A percentile compares a stretch with the other conserved stretches of the same genome.
These are phyloP conservation scores for Vitis rupestris DNA, from an alignment of 164 flowering plant genomes.

Conservation along the genomic window DNA sequence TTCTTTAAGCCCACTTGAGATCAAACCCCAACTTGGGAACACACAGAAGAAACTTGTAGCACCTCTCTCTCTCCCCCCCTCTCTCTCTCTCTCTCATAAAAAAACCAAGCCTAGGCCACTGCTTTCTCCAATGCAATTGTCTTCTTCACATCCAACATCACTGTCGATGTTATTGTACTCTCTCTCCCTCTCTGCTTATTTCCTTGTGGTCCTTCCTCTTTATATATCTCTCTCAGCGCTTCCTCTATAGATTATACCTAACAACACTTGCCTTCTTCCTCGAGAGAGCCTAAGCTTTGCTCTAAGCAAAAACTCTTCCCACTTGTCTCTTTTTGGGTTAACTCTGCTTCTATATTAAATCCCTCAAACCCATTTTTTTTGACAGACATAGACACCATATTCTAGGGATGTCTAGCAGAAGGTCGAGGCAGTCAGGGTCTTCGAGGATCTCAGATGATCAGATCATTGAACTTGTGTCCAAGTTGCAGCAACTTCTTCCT, in stretches of 20 bases:
- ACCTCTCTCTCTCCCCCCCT: slow-evolving; percentile 15
- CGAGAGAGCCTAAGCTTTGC: background rate
- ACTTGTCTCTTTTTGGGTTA: background rate
- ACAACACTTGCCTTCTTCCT: background rate
- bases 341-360: background rate
- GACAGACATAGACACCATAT: background rate
- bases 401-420: slow-evolving; percentile 50
- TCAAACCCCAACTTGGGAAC: slow-evolving; percentile 33
- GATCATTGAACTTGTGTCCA: slow-evolving; percentile 55
- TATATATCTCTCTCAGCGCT: slow-evolving; percentile 32
- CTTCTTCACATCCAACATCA: slow-evolving; percentile 44
- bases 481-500: slow-evolving; percentile 59
- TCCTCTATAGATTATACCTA: slow-evolving; percentile 7
- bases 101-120: slow-evolving; percentile 30
- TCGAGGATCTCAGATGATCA: slow-evolving; percentile 57
- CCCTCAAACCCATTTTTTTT: background rate
- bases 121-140: slow-evolving; percentile 38
- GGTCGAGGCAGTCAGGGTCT: slow-evolving; percentile 41
- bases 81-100: slow-evolving; percentile 14
- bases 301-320: background rate
- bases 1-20: slow-evolving; percentile 30
- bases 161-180: slow-evolving; percentile 28
- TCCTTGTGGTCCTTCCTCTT: slow-evolving; percentile 33
- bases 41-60: slow-evolving; percentile 9
- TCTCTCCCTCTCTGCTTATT: slow-evolving; percentile 14